Conservation (phyloP, 2,329 filamentous ascomycete species). For the Xylogone sp. region DNA sequence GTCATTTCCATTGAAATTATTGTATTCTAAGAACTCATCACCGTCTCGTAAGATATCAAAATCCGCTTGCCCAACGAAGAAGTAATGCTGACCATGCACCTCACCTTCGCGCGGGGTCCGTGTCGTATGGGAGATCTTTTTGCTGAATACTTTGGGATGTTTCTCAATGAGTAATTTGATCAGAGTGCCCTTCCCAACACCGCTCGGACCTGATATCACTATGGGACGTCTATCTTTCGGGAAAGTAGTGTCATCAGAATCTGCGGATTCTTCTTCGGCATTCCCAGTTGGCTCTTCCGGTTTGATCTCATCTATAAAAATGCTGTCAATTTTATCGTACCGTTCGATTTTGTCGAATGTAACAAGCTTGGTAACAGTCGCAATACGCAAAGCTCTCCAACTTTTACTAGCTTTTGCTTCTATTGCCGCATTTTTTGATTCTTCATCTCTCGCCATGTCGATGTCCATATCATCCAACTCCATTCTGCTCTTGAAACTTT, state of each 20-base stretch:
- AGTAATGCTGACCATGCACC: conserved; percentile 45
- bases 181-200: conserved; percentile 60
- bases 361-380: conserved; percentile 68
- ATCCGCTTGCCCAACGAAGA: conserved; percentile 52
- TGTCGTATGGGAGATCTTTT: conserved; percentile 52
- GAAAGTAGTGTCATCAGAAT: conserved; percentile 30
- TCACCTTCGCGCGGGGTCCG: conserved; percentile 47
- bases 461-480: conserved; percentile 80
- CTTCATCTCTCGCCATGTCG: conserved; percentile 67
- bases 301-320: conserved; percentile 47
- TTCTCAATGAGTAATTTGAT: conserved; percentile 59
- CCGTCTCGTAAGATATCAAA: conserved; percentile 57
- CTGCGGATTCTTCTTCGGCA: conserved; percentile 29
- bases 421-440: conserved; percentile 52
- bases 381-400: conserved; percentile 84
- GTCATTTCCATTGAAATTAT: conserved; percentile 42
- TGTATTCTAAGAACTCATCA: conserved; percentile 56
- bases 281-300: conserved; percentile 31
- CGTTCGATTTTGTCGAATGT: conserved; percentile 87
- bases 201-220: conserved; percentile 63
- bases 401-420: conserved; percentile 82
- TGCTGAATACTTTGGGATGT: conserved; percentile 62
- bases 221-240: conserved; percentile 52
- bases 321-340: conserved; percentile 62
- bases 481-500: conserved; percentile 69